phyloP scores from a whole-genome alignment of 306 rosid species.

The Dalbergia cochinchinensis region DNA sequence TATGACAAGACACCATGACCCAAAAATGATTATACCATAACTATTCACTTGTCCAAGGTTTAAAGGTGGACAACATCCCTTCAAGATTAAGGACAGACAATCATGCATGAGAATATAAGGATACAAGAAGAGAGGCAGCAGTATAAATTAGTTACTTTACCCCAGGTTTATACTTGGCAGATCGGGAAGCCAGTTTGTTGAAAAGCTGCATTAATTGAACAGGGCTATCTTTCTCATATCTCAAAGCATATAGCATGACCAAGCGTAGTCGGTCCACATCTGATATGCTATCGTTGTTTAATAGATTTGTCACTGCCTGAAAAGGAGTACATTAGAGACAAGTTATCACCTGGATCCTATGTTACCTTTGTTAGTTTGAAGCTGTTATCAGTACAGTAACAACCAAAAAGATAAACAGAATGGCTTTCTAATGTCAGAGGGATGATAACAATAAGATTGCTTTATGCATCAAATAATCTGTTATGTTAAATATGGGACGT shows the following conservation, averaged over 20 bases:
- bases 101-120: conserved; percentile 5
- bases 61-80: conserved; percentile 29
- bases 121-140: conserved; percentile 27
- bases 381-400: conserved; percentile 6
- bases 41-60: conserved; percentile 31
- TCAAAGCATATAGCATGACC: conserved; percentile 92
- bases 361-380: conserved; percentile 32
- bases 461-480: conserved; percentile 30
- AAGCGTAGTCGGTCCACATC: conserved; percentile 80
- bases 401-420: conserved; percentile 11
- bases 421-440: conserved; percentile 1
- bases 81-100: conserved; percentile 29
- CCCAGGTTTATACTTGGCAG: conserved; percentile 84
- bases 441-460: conserved; percentile 11
- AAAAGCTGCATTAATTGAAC: conserved; percentile 92
- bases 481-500: conserved; percentile 25
- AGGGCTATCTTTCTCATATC: conserved; percentile 94
- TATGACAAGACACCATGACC: conserved; percentile 5
- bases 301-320: conserved; percentile 85
- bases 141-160: conserved; percentile 50
- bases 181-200: conserved; percentile 77
- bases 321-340: conserved; percentile 47
- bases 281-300: conserved; percentile 77
- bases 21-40: conserved; percentile 20
- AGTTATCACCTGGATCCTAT: conserved; percentile 27